Base-by-base conservation (phyloP, 1,284 basidiomycete species). In the Stygiomarasmius scandens region DNA sequence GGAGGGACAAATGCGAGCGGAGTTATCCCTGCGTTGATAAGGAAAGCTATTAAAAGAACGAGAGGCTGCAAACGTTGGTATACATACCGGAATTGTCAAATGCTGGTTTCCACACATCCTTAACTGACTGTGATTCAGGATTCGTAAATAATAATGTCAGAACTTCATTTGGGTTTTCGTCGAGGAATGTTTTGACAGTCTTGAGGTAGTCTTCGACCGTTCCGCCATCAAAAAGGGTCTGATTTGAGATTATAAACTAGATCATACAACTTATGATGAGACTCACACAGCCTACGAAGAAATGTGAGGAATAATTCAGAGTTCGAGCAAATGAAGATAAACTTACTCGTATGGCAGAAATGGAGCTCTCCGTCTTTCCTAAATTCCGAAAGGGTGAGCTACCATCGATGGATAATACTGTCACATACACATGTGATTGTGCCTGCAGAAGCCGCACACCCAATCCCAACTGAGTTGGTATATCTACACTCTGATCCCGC, bases 381-480 rank as follows among this genome's bases (percentile, higher is more conserved):
- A 25, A 47, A 10, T 1, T 44, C 6, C 8, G 32, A n/a, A 10
- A 19, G 2, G 27, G n/a, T 20, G n/a, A 22, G 34, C 43, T 22
- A 56, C 20, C 41, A 43, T 16, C 8, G 2, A 12, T n/a, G 22
- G 11, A 34, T 14, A 34, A 22, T 38, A 23, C 34, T 36, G 12
- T 14, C 19, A 20, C 58, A 11, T 49, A 56, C 58, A 47, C 71
- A 65, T 86, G 84, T 24, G 80, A 71, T 67, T 86, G 84, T 0
- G 82, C 75, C 67, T 88, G 85, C 3, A 89, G 73, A 60, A 85
- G 71, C 27, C 86, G 72, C 27, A 87, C 77, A 14, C 86, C 86
- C 54, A 84, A 78, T 56, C 76, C 74, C 64, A 87, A 71, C 67
- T 83, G 82, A 2, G 66, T 63, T 2, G 74, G 71, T 9, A 82